phyloP scores from a whole-genome alignment of 2,329 filamentous ascomycete genomes.

The Colletotrichum orchidophilum region DNA sequence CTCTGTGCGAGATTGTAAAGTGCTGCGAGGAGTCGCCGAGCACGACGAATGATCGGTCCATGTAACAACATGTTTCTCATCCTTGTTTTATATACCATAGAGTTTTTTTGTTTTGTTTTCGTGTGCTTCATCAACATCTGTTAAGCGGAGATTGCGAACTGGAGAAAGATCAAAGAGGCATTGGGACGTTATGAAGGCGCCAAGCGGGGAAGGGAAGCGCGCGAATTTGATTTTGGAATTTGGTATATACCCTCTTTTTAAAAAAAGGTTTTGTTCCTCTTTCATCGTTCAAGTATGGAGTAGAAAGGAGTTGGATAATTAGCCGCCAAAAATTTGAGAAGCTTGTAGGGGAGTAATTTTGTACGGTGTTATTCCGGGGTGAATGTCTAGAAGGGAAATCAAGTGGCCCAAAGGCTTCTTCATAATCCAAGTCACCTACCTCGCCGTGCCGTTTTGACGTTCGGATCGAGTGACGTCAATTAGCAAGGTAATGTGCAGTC shows the following conservation, averaged over 20 bases:
- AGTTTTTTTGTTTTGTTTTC: not conserved
- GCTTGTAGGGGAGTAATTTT: not conserved
- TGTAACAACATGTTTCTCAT: not conserved
- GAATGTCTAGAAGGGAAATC: not conserved
- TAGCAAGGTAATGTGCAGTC: no score
- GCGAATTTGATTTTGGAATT: not conserved
- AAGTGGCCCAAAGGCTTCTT: no score
- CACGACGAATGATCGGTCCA: not conserved
- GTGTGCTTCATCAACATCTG: not conserved
- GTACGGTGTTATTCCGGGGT: not conserved
- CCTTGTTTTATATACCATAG: not conserved
- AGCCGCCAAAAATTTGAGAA: not conserved
- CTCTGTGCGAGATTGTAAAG: slow-evolving; percentile 54
- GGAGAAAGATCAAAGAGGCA: no score
- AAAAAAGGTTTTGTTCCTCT: no score
- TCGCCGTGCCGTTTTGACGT: no score
- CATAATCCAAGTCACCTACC: no score
- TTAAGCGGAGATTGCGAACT: not conserved
- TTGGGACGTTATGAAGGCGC: not conserved
- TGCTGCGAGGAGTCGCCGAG: slow-evolving; percentile 32
- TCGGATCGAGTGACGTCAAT: no score
- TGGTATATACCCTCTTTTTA: slow-evolving; percentile 31
- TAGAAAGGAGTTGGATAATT: not conserved
- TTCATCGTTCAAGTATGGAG: slow-evolving; percentile 4
- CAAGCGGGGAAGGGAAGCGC: not conserved